Conservation (phyloP, 768 basidiomycete species). For the Candolleomyces efflorescens region DNA sequence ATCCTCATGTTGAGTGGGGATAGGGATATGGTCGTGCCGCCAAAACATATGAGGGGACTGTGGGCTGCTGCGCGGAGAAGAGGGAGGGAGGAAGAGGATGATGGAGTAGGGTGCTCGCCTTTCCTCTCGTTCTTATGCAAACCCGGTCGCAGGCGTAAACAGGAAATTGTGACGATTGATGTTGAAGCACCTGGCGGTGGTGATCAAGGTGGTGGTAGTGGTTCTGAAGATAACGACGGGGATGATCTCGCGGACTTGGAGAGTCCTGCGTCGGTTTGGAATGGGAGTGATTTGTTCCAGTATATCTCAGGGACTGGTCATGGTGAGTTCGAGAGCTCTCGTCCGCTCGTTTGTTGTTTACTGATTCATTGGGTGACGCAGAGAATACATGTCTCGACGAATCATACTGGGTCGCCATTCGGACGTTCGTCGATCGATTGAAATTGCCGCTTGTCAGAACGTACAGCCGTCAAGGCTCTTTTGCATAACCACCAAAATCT, state of each 20-base stretch:
- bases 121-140: neutral
- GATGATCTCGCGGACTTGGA: neutral
- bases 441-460: neutral
- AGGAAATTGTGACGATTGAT: neutral
- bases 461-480: neutral
- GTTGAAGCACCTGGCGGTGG: neutral
- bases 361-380: neutral
- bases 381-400: constrained; percentile 2
- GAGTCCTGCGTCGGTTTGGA: neutral
- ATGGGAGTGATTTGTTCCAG: constrained; percentile 5
- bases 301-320: constrained; percentile 4
- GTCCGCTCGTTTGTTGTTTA: neutral
- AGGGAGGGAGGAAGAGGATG: neutral
- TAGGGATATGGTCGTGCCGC: constrained; percentile 4
- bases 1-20: constrained; percentile 6
- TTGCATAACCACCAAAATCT: too few species aligned
- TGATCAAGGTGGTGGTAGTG: neutral
- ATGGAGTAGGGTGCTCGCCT: neutral
- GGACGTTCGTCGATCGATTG: constrained; percentile 1
- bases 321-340: constrained; percentile 6
- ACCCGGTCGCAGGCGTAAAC: neutral
- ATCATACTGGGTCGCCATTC: neutral
- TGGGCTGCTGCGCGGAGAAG: constrained; percentile 6
- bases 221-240: neutral
- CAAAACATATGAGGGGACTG: constrained; percentile 9